These are phyloP conservation scores for Solanum corneliomulleri DNA, from an alignment of 257 asterid genomes.

Conservation along the genomic window DNA sequence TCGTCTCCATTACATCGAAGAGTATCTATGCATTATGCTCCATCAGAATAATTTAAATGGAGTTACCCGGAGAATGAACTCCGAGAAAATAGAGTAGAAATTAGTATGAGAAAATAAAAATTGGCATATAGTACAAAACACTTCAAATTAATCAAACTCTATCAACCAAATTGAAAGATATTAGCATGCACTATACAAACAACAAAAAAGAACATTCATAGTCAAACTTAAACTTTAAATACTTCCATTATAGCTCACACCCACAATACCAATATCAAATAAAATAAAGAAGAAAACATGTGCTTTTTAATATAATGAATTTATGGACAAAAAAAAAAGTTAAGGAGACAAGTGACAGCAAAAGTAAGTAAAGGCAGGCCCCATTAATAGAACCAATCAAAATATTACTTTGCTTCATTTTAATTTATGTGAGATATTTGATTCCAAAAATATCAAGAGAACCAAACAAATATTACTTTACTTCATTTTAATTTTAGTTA, in stretches of 20 bases:
- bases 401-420: not conserved
- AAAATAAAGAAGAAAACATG: not conserved
- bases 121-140: too few species aligned
- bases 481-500: not conserved
- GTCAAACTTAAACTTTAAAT: not conserved
- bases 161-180: not conserved
- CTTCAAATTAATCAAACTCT: too few species aligned
- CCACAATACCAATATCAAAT: not conserved
- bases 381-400: not conserved
- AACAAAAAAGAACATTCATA: too few species aligned
- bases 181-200: not conserved
- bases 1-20: too few species aligned
- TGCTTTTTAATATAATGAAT: not conserved
- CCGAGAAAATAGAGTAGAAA: too few species aligned
- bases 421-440: not conserved
- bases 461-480: not conserved
- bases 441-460: not conserved
- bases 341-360: not conserved
- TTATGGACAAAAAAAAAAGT: not conserved
- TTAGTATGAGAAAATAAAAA: too few species aligned
- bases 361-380: not conserved
- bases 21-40: too few species aligned
- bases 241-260: not conserved
- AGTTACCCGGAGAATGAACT: too few species aligned
- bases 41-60: too few species aligned